phyloP scores from a whole-genome alignment of 768 basidiomycete species.

The Serendipita indica region DNA sequence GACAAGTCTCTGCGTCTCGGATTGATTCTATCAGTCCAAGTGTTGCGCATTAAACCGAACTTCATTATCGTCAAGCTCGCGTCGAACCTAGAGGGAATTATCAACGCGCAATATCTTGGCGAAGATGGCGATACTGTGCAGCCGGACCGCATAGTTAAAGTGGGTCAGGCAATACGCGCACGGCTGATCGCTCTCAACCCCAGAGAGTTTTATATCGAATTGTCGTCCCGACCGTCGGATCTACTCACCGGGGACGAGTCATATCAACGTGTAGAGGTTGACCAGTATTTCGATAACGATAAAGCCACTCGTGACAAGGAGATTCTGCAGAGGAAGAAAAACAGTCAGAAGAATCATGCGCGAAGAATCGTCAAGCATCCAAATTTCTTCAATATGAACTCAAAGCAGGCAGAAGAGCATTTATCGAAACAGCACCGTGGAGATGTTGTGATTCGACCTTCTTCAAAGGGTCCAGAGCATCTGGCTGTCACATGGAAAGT shows the following conservation, averaged over 20 bases:
- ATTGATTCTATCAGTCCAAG: constrained; percentile 64
- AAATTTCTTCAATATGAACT: constrained; percentile 92
- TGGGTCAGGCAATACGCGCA: constrained; percentile 66
- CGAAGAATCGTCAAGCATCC: constrained; percentile 92
- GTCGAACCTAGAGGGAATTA: constrained; percentile 78
- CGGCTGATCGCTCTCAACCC: constrained; percentile 63
- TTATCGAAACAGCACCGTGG: constrained; percentile 84
- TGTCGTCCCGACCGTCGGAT: constrained; percentile 56
- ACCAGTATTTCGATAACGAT: constrained; percentile 47
- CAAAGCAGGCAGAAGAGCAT: constrained; percentile 74
- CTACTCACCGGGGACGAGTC: constrained; percentile 45
- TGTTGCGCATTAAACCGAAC: constrained; percentile 38
- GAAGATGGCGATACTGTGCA: constrained; percentile 31
- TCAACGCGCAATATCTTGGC: constrained; percentile 42
- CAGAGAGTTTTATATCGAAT: constrained; percentile 49
- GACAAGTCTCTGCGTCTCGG: constrained; percentile 57
- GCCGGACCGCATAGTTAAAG: constrained; percentile 40
- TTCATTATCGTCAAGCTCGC: constrained; percentile 64
- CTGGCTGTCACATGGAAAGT: constrained; percentile 99
- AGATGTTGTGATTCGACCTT: constrained; percentile 91
- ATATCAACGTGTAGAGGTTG: constrained; percentile 43
- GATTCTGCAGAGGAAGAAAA: constrained; percentile 64
- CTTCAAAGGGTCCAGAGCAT: constrained; percentile 85
- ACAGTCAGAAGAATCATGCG: constrained; percentile 62
- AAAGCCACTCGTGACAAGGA: constrained; percentile 55